phyloP scores from a whole-genome alignment of 768 basidiomycete species.

The Phanerodontia chrysosporium region DNA sequence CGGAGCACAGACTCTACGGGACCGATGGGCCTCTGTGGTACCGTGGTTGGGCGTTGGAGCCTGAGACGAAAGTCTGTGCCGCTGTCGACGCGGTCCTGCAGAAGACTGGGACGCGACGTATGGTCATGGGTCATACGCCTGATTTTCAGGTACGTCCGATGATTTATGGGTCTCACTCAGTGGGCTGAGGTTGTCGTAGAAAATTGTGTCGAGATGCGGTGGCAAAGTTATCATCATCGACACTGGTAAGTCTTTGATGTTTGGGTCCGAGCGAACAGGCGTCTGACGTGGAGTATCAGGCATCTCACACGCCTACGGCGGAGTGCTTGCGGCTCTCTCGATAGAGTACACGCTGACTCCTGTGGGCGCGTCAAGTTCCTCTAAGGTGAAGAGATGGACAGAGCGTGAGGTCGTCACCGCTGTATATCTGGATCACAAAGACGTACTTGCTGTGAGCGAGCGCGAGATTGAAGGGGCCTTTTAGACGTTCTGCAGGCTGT shows the following conservation, averaged over 20 bases:
- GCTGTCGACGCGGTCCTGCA: slow-evolving; percentile 67
- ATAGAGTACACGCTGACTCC: slow-evolving; percentile 83
- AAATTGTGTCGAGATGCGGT: slow-evolving; percentile 79
- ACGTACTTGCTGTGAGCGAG: slow-evolving; percentile 44
- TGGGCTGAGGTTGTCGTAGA: slow-evolving; percentile 31
- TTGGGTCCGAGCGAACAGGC: background rate
- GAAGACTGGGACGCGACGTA: slow-evolving; percentile 75
- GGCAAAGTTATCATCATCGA: slow-evolving; percentile 97
- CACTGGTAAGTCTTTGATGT: slow-evolving; percentile 51
- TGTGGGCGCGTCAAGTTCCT: slow-evolving; percentile 25
- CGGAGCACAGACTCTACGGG: slow-evolving; percentile 71
- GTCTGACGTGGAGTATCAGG: slow-evolving; percentile 38
- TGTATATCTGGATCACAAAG: slow-evolving; percentile 51
- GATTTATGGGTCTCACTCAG: background rate
- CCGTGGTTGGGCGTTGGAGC: slow-evolving; percentile 82
- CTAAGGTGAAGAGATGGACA: slow-evolving; percentile 40
- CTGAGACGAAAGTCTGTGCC: slow-evolving; percentile 64
- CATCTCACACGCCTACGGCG: slow-evolving; percentile 96
- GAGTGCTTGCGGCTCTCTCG: slow-evolving; percentile 82
- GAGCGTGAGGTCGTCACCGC: slow-evolving; percentile 67
- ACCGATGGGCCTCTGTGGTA: slow-evolving; percentile 90
- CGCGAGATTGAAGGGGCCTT: slow-evolving; percentile 21
- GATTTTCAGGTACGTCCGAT: slow-evolving; percentile 58
- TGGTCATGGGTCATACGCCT: slow-evolving; percentile 98
- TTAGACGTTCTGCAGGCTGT: slow-evolving; percentile 1